Evolutionary conservation across 805 yeast species (phyloP).

Genomic region (Citeromyces matritensis): DNA sequence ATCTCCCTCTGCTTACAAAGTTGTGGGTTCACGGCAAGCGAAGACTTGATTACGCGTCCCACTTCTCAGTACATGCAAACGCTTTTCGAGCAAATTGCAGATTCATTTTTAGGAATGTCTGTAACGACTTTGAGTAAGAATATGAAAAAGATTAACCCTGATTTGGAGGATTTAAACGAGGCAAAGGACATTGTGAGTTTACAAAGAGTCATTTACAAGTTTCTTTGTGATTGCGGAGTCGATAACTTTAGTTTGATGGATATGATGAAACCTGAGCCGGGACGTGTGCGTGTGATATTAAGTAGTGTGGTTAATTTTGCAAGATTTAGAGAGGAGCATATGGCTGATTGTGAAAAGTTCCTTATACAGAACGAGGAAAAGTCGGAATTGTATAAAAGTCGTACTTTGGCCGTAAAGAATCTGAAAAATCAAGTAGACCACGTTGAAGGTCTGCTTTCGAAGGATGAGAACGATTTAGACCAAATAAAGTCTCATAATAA

Average conservation of each 20-base stretch:
- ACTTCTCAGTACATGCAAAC: slow-evolving; percentile 15
- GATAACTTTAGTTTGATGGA: slow-evolving; percentile 66
- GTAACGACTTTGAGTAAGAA: slow-evolving; percentile 12
- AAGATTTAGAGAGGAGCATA: slow-evolving; percentile 65
- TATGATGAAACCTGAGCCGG: slow-evolving; percentile 62
- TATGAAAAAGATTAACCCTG: slow-evolving; percentile 9
- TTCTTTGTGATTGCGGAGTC: slow-evolving; percentile 61
- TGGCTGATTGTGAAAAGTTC: slow-evolving; percentile 51
- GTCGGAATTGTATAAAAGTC: slow-evolving; percentile 26
- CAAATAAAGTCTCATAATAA: slow-evolving; percentile 2
- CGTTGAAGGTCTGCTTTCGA: slow-evolving; percentile 3
- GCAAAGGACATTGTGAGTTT: slow-evolving; percentile 37
- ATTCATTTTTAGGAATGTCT: slow-evolving; percentile 15
- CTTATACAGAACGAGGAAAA: slow-evolving; percentile 37
- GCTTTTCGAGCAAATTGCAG: slow-evolving; percentile 17
- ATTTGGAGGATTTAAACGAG: slow-evolving; percentile 9
- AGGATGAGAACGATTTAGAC: slow-evolving; percentile 2
- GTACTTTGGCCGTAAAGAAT: slow-evolving; percentile 23
- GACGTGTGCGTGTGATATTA: slow-evolving; percentile 44
- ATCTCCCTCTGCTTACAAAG: slow-evolving; percentile 8
- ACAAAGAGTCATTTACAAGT: slow-evolving; percentile 43
- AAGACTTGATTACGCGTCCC: slow-evolving; percentile 14
- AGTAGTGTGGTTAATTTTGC: slow-evolving; percentile 84
- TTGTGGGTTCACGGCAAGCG: slow-evolving; percentile 7
- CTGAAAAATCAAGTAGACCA: slow-evolving; percentile 12